phyloP scores from a whole-genome alignment of 805 yeast genomes.

The Spathaspora passalidarum region DNA sequence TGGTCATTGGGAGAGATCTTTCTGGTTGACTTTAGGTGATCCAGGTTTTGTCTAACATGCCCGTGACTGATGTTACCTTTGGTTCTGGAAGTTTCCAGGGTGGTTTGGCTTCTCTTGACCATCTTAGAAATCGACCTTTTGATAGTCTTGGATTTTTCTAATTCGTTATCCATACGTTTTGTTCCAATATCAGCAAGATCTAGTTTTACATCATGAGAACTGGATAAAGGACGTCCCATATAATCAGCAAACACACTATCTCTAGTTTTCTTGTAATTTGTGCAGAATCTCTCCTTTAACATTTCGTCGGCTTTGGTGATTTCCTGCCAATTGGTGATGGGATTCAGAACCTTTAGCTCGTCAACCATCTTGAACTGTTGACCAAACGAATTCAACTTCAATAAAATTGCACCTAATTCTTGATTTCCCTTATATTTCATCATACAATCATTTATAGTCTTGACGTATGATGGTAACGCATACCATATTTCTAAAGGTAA shows the following conservation, averaged over 20 bases:
- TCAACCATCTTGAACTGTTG: slow-evolving; percentile 12
- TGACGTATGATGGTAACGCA: slow-evolving; percentile 27
- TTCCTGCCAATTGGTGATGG: slow-evolving; percentile 13
- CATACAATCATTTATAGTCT: slow-evolving; percentile 13
- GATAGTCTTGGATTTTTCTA: background rate
- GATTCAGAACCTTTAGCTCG: slow-evolving; percentile 1
- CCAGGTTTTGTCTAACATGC: background rate
- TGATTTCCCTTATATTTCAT: slow-evolving; percentile 7
- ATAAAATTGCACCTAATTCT: slow-evolving; percentile 15
- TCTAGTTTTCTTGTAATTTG: background rate
- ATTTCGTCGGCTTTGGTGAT: slow-evolving; percentile 11
- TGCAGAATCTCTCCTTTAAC: slow-evolving; percentile 5
- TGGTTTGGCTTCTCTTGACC: background rate
- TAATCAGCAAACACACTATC: slow-evolving; percentile 4
- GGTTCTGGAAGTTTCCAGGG: background rate
- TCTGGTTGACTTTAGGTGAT: background rate
- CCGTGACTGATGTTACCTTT: background rate
- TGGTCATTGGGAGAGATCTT: too few species aligned
- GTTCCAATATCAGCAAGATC: background rate
- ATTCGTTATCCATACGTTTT: background rate
- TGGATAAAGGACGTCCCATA: slow-evolving; percentile 7
- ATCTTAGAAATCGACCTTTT: slow-evolving; percentile 6
- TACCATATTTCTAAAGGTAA: slow-evolving; percentile 45
- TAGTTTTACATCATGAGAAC: slow-evolving; percentile 11
- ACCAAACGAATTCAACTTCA: slow-evolving; percentile 18